Evolutionary conservation across 2,329 filamentous ascomycete genomes (phyloP), one percentile per base, ranked within the genome.

Genomic region (Colletotrichum incanum): DNA sequence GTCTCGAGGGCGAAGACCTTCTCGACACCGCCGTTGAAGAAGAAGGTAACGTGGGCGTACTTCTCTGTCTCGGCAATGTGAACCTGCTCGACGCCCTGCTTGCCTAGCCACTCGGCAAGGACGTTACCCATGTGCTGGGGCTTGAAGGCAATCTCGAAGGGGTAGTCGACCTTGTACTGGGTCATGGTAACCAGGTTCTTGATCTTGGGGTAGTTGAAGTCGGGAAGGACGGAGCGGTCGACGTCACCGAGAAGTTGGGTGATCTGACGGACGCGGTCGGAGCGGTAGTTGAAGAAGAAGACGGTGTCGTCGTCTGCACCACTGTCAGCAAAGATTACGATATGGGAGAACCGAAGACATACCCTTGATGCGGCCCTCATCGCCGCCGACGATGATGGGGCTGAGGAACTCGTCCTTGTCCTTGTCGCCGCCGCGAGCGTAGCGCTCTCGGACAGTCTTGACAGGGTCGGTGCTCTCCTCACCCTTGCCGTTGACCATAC

Each of bases 241-340:
- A 96, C 92, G 82, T 93, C 93, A 77, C 96, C 96, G 67, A 99
- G 87, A 55, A 99, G 89, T 86, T 98, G 96, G 61, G 95, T 97
- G 82, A 99, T 93, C 84, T 99, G 96, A 78, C 96, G 94, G 65
- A 96, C 96, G 82, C 96, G 95, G 83, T 99, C 96, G 70, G 96
- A 98, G 80, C 96, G 94, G 89, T 99, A 99, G 91, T 99, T 99
- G 93, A 99, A 99, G 91, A 98, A 98, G 90, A 98, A 98, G 79
- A 98, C 90, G 65, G 94, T 96, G 81, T 99, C 96, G 76, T 93
- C 89, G 80, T 98, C 95, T 95, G 75, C 5, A 73, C 76, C 72
- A 75, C 74, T 62, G 58, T 71, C 39, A 73, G 49, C 20, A 65
- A 18, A 4, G 4, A 16, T 9, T 5, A 18, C 3, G n/a, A 2